Evolutionary conservation across 163 green algal species (phyloP), one percentile per base, ranked within the genome.

Genomic region (Prototheca wickerhamii): DNA sequence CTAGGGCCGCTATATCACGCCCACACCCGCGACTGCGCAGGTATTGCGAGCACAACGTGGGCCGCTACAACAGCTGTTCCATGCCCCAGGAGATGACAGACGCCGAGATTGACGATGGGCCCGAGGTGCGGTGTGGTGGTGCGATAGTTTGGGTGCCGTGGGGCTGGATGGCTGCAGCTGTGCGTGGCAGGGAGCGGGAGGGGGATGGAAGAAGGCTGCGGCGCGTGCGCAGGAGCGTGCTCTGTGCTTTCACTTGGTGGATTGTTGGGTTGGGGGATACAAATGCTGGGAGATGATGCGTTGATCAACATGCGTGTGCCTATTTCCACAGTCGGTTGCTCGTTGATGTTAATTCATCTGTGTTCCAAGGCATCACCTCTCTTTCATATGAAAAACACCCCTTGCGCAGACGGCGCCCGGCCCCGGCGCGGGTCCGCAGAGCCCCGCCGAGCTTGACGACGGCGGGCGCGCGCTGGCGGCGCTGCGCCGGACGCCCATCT

Each of bases 51-150:
- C 25, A 84, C 56, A 96, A 95, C 61, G 81, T 82, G 10, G 79
- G 92, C 64, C 37, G 33, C 0, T 90, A 87, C 46, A 79, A 80
- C 28, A 83, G 49, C 53, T 96, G 89, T 71, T 69, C 73, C 26
- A 73, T 84, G 0, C 75, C 83, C 8, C 89, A 96, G 63, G 89
- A 96, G 76, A 70, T 94, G 10, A 80, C 81, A 2, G 81, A 95
- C 55, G 78, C 87, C 35, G 77, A 94, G 53, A 95, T 96, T 60
- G 88, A 95, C 64, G 55, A 10, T 49, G 40, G 15, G 15, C 12
- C 40, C 40, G 40, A 49, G 40, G 40, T 49, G 40, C 40, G 40
- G 12, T 10, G 40, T 49, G 40, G 40, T 23, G 10, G 40, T 10
- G 40, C 12, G 40, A 15, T 15, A 23, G 40, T 49, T 10, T 15